phyloP scores from a whole-genome alignment of 768 basidiomycete genomes.

The Auriscalpium vulgare region DNA sequence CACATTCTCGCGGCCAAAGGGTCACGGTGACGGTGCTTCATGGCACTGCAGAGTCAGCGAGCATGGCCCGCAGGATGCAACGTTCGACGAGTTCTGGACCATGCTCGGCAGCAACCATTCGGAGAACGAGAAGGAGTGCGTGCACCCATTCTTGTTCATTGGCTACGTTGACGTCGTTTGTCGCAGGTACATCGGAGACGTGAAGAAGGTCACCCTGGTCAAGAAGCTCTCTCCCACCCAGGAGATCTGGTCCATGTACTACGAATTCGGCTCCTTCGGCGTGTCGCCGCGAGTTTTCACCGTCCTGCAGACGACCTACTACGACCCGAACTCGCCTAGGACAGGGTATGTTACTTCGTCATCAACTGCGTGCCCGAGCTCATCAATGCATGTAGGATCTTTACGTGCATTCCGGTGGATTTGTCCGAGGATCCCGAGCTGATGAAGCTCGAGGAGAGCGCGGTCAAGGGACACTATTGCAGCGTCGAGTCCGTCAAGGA shows the following conservation, averaged over 20 bases:
- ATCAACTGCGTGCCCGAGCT: neutral
- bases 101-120: slow-evolving; percentile 61
- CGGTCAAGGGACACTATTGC: slow-evolving; percentile 59
- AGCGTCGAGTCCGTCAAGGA: slow-evolving; percentile 61
- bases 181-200: slow-evolving; percentile 53
- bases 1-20: slow-evolving; percentile 46
- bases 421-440: slow-evolving; percentile 50
- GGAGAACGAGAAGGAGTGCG: slow-evolving; percentile 61
- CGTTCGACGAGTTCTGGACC: slow-evolving; percentile 69
- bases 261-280: slow-evolving; percentile 57
- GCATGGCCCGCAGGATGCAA: slow-evolving; percentile 56
- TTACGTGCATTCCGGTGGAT: slow-evolving; percentile 64
- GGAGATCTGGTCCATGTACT: slow-evolving; percentile 64
- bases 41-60: slow-evolving; percentile 68
- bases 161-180: neutral
- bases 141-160: neutral
- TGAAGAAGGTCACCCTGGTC: slow-evolving; percentile 55
- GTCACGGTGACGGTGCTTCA: slow-evolving; percentile 43
- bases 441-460: slow-evolving; percentile 53
- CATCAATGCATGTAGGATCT: slow-evolving; percentile 16
- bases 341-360: slow-evolving; percentile 43
- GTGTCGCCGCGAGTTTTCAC: slow-evolving; percentile 72
- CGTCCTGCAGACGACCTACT: slow-evolving; percentile 55
- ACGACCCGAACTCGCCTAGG: slow-evolving; percentile 41
- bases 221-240: slow-evolving; percentile 57